Evolutionary conservation across 805 yeast species (phyloP).

Genomic region (Ogataea zsoltii): DNA sequence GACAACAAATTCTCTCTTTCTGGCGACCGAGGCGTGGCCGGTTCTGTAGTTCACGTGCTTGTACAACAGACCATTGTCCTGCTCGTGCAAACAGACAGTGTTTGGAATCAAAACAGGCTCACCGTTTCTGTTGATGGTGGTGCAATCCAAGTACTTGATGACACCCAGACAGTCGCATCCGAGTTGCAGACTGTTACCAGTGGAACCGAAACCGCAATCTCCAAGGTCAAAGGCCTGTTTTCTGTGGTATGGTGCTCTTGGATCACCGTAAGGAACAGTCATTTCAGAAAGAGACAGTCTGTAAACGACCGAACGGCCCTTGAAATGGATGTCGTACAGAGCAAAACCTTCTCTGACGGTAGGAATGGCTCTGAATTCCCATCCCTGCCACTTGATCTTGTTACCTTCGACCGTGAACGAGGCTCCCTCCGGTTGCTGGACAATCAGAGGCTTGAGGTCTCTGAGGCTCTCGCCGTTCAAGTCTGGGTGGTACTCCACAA

Average conservation of each 20-base stretch:
- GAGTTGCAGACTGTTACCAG: slow-evolving; percentile 63
- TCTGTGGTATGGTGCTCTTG: slow-evolving; percentile 80
- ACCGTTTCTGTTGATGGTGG: slow-evolving; percentile 58
- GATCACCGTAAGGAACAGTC: slow-evolving; percentile 89
- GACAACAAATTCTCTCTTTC: slow-evolving; percentile 76
- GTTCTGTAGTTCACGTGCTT: slow-evolving; percentile 83
- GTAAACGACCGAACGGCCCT: slow-evolving; percentile 75
- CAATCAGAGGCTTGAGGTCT: slow-evolving; percentile 67
- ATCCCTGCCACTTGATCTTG: slow-evolving; percentile 76
- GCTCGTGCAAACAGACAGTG: slow-evolving; percentile 80
- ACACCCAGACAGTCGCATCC: slow-evolving; percentile 86
- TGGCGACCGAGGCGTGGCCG: slow-evolving; percentile 64
- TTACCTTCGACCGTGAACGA: slow-evolving; percentile 61
- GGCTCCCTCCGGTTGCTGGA: slow-evolving; percentile 79
- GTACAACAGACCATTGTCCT: slow-evolving; percentile 72
- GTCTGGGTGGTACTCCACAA: slow-evolving; percentile 75
- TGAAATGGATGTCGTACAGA: slow-evolving; percentile 67
- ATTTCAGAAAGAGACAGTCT: slow-evolving; percentile 75
- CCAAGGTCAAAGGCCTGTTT: slow-evolving; percentile 87
- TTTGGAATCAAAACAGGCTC: slow-evolving; percentile 62
- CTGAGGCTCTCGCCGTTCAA: slow-evolving; percentile 55
- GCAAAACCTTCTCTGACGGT: slow-evolving; percentile 81
- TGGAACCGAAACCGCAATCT: slow-evolving; percentile 79
- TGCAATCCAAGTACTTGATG: slow-evolving; percentile 69
- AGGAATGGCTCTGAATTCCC: slow-evolving; percentile 74